Evolutionary conservation across 345 rosid genomes (phyloP).

Genomic region (Crucihimalaya himalaica): DNA sequence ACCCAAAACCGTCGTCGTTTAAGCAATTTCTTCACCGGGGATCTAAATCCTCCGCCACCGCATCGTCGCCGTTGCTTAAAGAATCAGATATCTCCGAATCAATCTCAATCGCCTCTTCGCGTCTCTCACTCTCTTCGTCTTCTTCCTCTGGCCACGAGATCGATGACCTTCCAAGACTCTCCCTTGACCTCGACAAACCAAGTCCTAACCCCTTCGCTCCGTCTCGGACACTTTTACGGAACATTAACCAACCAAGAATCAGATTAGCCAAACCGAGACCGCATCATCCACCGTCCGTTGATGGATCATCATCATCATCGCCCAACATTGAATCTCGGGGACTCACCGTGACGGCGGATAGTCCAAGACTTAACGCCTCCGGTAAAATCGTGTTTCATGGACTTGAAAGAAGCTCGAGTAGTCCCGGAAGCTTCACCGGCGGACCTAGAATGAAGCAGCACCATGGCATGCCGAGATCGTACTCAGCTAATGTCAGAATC

Average conservation of each 20-base stretch:
- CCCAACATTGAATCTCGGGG: constrained; percentile 52
- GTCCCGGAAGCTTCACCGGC: constrained; percentile 94
- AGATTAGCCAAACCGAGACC: constrained; percentile 44
- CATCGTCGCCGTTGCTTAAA: constrained; percentile 32
- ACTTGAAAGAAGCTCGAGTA: constrained; percentile 92
- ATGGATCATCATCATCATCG: constrained; percentile 50
- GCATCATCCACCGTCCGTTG: constrained; percentile 14
- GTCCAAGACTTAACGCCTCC: constrained; percentile 91
- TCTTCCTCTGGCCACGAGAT: constrained; percentile 68
- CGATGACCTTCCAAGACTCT: constrained; percentile 53
- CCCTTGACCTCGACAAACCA: constrained; percentile 42
- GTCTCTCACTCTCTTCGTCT: constrained; percentile 56
- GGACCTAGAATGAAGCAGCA: constrained; percentile 69
- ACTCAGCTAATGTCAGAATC: constrained; percentile 79
- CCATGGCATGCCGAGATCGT: constrained; percentile 88
- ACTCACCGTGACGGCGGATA: constrained; percentile 72
- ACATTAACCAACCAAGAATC: constrained; percentile 48
- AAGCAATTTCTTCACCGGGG: constrained; percentile 70
- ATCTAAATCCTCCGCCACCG: constrained; percentile 50
- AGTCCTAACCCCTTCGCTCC: constrained; percentile 55
- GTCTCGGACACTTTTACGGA: constrained; percentile 46
- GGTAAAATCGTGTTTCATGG: constrained; percentile 90
- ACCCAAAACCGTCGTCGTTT: constrained; percentile 37
- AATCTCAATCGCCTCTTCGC: constrained; percentile 51
- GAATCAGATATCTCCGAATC: constrained; percentile 53